Evolutionary conservation across 139 green algal genomes (phyloP), one percentile per base, ranked within the genome.

Genomic region (Dunaliella primolecta): DNA sequence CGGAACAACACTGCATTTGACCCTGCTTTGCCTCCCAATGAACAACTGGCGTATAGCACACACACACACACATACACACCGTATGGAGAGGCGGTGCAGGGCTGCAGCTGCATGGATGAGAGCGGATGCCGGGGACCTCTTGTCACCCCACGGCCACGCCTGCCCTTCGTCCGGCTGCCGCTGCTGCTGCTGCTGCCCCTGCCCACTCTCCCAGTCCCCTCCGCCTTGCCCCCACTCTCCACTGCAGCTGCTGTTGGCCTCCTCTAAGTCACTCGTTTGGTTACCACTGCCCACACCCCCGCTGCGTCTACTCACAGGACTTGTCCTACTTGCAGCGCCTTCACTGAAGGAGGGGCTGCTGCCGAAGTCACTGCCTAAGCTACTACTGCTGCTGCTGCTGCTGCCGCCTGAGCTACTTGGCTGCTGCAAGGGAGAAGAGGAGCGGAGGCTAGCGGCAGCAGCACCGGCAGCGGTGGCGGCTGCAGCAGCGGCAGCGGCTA

Each of bases 61-160:
- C 75, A 46, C 30, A 36, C 70, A 29, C n/a, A 71, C 27, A 81
- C 84, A 57, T 57, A 80, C 29, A 31, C 77, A 81, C 21, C 77
- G 77, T 33, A 78, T 33, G 71, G 71, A 33, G 32, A 92, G 85
- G 3, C 89, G 87, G 36, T 92, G 89, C 72, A 92, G 81, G 20
- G 64, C 64, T n/a, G 89, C 85, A 33, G 87, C 83, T 24, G 87
- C 85, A 37, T 87, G 31, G 0, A 90, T 77, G 11, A 88, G 37
- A 3, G 78, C 78, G 15, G 78, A 55, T 56, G 32, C 78, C 3
- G 31, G 7, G 23, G 37, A 81, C 36, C 57, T 79, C 32, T 35
- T 24, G 24, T 2, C 80, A 77, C 33, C 34, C 29, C 3, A 77
- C 56, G 57, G 36, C 55, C 29, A 56, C n/a, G 64, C 36, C 46